A percentile compares a stretch with the other conserved stretches of the same genome.
These are phyloP conservation scores for Annona cherimola DNA, from an alignment of 164 flowering plant species.

Conservation along the genomic window DNA sequence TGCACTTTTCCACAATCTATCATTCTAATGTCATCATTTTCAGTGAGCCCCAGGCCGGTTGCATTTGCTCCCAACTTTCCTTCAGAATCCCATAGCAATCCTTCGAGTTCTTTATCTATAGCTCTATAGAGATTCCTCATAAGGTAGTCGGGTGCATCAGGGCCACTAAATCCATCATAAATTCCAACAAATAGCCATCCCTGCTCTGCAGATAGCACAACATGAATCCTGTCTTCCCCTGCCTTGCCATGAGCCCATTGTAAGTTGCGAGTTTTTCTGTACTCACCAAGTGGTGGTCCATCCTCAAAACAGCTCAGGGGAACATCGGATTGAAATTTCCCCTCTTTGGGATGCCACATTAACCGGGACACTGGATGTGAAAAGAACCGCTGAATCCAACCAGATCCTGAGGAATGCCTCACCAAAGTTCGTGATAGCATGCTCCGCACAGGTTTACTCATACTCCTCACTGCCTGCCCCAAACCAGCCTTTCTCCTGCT, in stretches of 20 bases:
- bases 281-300: slow-evolving; percentile 37
- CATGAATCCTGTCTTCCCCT: slow-evolving; percentile 41
- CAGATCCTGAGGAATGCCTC: slow-evolving; percentile 31
- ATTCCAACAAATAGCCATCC: slow-evolving; percentile 56
- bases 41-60: slow-evolving; percentile 16
- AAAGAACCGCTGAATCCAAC: slow-evolving; percentile 54
- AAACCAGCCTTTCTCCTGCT: slow-evolving; percentile 39
- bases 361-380: slow-evolving; percentile 42
- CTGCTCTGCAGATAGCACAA: slow-evolving; percentile 37
- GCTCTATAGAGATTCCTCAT: slow-evolving; percentile 55
- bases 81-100: slow-evolving; percentile 56
- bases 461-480: slow-evolving; percentile 43
- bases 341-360: slow-evolving; percentile 42
- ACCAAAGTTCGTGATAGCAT: slow-evolving; percentile 44
- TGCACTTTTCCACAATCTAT: slow-evolving; percentile 13
- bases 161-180: slow-evolving; percentile 46
- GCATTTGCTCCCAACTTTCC: slow-evolving; percentile 20
- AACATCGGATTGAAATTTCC: slow-evolving; percentile 35
- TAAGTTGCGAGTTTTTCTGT: slow-evolving; percentile 27
- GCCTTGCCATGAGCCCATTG: slow-evolving; percentile 44
- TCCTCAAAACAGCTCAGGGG: slow-evolving; percentile 32
- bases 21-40: slow-evolving; percentile 9
- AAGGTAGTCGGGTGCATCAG: slow-evolving; percentile 60
- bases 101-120: slow-evolving; percentile 54
- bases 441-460: slow-evolving; percentile 51